Evolutionary conservation across 345 rosid species (phyloP), one percentile per base, ranked within the genome.

Genomic region (Leavenworthia alabamica): DNA sequence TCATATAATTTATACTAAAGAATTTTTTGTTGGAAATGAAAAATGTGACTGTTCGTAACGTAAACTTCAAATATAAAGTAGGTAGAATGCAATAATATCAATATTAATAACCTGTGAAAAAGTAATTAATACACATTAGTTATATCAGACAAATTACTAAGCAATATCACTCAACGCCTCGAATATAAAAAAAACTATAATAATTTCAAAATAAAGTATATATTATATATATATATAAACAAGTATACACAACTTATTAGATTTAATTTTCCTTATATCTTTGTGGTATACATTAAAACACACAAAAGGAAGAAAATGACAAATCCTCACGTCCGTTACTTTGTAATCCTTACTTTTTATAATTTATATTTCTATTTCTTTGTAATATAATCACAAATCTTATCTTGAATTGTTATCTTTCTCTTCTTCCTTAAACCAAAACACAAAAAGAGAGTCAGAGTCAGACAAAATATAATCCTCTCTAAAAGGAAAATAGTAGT

Each of bases 251-350:
- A 33, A 36, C 29, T 6, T 32, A 52, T 45, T 44, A 19, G 27
- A 27, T n/a, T 35, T 32, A 10, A 49, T 16, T 42, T 42, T 43
- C 66, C 36, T 26, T 49, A 29, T 28, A 56, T 41, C 51, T 29
- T 20, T 71, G 60, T 64, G 75, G 55, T 57, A 63, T 33, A 22
- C 35, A 56, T 48, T 56, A 47, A 51, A 55, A 31, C n/a, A 32
- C 17, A 45, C 19, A 66, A 42, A 75, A 60, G 42, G 32, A 67
- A 81, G 77, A 80, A 84, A 83, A 84, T 43, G 75, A 84, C 85
- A 83, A 84, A 66, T 77, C 77, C 71, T 75, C 72, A 43, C 77
- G 83, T 79, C 89, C 86, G 88, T 80, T 86, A 60, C 83, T 55
- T 63, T 57, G 51, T 73, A 81, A 70, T 79, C 78, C 76, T 66